These are phyloP conservation scores for Tulasnella sp. DNA, from an alignment of 768 basidiomycete genomes.

Conservation along the genomic window DNA sequence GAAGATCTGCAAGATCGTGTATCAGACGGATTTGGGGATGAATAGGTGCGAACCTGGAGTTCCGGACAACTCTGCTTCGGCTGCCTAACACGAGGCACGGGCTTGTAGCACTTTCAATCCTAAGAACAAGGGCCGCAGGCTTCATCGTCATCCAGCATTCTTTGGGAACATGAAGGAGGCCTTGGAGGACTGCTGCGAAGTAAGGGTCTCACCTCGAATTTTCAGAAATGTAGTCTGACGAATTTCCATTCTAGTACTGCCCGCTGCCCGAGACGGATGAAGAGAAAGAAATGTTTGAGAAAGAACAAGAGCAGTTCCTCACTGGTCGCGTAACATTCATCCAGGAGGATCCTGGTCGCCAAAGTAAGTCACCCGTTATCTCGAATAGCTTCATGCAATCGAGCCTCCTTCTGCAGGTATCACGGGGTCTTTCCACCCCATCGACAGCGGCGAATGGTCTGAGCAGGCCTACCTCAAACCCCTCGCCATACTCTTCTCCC, in stretches of 20 bases:
- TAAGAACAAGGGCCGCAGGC: constrained; percentile 49
- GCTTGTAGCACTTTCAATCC: constrained; percentile 47
- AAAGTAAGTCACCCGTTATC: neutral
- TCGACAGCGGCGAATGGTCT: constrained; percentile 60
- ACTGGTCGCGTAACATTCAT: constrained; percentile 48
- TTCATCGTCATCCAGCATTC: constrained; percentile 58
- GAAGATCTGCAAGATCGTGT: constrained; percentile 49
- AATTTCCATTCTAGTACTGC: constrained; percentile 37
- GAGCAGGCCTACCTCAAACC: constrained; percentile 52
- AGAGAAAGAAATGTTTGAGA: constrained; percentile 44
- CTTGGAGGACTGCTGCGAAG: constrained; percentile 56
- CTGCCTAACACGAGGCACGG: no score
- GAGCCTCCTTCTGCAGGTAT: constrained; percentile 55
- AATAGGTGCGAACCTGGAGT: neutral
- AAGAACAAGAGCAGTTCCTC: constrained; percentile 48
- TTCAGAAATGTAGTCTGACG: neutral
- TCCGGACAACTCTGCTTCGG: neutral
- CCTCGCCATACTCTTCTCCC: constrained; percentile 47
- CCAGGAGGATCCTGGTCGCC: neutral
- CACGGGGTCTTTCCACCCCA: constrained; percentile 57
- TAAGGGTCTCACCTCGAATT: constrained; percentile 23
- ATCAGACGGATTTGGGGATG: constrained; percentile 40
- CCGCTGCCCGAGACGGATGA: constrained; percentile 50
- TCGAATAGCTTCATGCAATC: constrained; percentile 47
- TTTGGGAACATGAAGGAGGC: constrained; percentile 52